Evolutionary conservation across 1,284 basidiomycete genomes (phyloP), one percentile per base, ranked within the genome.

Genomic region (Cryptococcus hybrid): DNA sequence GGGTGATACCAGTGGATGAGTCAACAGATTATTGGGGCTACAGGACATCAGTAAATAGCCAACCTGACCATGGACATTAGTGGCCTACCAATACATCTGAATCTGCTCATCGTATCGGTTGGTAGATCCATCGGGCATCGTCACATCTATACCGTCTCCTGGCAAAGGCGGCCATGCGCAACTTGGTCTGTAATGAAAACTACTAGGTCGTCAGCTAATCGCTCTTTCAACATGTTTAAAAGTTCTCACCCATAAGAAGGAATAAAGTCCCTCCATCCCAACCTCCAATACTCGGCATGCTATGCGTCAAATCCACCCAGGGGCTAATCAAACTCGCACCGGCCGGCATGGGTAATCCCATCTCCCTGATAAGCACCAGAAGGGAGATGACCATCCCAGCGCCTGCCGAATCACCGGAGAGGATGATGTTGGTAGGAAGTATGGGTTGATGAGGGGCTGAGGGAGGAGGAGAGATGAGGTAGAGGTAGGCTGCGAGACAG

Each of bases 401-500:
- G 4, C 95, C 95, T 0, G 95, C 94, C 24, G 91, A 94, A 74
- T 95, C 92, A 1, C 95, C 95, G 7, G 87, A 87, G 44, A 96
- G 78, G 9, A 98, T 84, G 52, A 97, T 89, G 59, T 87, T 85
- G 0, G 82, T 82, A 0, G 95, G 92, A 40, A 88, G 83, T 15
- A 99, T 86, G 0, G 92, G 84, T 7, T 79, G 78, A 75, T 95
- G 92, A n/a, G 34, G 46, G 12, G 83, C 70, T n/a, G 77, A 82
- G 0, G 83, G 78, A 1, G 89, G 90, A 0, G 90, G 90, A 63
- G 75, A 83, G 77, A 82, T 85, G 75, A 83, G 84, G 79, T 80
- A 97, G 75, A 83, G 84, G 82, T 83, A 80, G 1, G 77, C 67
- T 0, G 75, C 70, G 1, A 80, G 69, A 5, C 72, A 70, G 57